Evolutionary conservation across 2,329 filamentous ascomycete genomes (phyloP), one percentile per base, ranked within the genome.

Genomic region (Rhinocladiella mackenziei): DNA sequence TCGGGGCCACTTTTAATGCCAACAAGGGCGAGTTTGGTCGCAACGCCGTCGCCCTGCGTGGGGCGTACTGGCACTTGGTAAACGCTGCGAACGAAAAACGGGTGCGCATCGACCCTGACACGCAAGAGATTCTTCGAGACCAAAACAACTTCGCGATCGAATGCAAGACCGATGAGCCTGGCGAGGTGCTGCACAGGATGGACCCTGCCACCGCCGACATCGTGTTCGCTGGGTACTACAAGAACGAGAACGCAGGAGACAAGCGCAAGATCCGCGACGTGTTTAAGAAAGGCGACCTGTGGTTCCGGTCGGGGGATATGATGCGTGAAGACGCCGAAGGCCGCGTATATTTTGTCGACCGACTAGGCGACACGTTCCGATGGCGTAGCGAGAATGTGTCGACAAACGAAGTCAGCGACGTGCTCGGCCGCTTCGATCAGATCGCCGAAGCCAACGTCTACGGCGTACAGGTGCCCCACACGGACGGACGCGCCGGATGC

Each of bases 401-500:
- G 2, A 89, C 86, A 0, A 80, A 77, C 44, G 88, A 95, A 63
- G 89, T 94, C 13, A 77, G 82, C 17, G 80, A 89, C 58, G 78
- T 80, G 0, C 64, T 95, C 0, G 83, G 85, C 13, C 66, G 71
- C 0, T 83, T 89, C 60, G 70, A 80, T 0, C 69, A 71, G 1
- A 73, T 94, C 14, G 69, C 75, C 31, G 88, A 94, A 67, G 84
- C 85, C 17, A 94, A 92, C 57, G 88, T 94, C 18, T 94, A 94
- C 58, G 88, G 88, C 32, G 85, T 94, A 1, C 65, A 79, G 36
- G 65, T 94, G 2, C 88, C 88, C 0, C 74, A 85, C 53, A 86
- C 92, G 57, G 88, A 94, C 59, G 88, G 88, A 10, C 76, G 87
- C 18, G 87, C 86, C 0, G 89, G 89, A 2, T 94, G 88, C 56